phyloP scores from a whole-genome alignment of 345 rosid species.

The Gossypium rotundifolium region DNA sequence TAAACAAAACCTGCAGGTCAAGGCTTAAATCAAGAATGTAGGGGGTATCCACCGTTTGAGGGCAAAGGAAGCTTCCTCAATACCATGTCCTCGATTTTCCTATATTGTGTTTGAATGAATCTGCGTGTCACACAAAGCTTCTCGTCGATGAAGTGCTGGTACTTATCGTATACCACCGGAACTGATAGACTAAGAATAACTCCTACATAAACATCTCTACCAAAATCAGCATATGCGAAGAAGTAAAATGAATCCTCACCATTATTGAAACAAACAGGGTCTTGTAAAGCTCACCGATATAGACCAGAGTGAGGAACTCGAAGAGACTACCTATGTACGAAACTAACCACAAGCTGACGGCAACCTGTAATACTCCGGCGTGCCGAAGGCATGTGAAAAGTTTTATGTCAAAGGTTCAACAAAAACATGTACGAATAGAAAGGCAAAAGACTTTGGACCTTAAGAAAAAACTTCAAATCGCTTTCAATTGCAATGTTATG shows the following conservation, averaged over 20 bases:
- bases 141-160: conserved; percentile 58
- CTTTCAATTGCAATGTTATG: conserved; percentile 62
- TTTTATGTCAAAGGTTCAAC: neutral
- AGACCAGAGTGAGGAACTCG: conserved; percentile 67
- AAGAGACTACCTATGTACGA: conserved; percentile 65
- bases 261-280: neutral
- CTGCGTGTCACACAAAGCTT: conserved; percentile 40
- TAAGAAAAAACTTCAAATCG: conserved; percentile 51
- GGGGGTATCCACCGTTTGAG: conserved; percentile 9
- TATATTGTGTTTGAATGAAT: conserved; percentile 48
- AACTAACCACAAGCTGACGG: conserved; percentile 42
- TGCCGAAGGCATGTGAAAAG: neutral
- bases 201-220: conserved; percentile 31
- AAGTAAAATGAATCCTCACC: neutral
- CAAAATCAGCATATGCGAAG: neutral
- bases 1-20: neutral
- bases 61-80: conserved; percentile 47
- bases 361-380: conserved; percentile 36
- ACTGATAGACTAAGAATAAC: conserved; percentile 61
- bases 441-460: conserved; percentile 35
- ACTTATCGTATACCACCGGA: conserved; percentile 68
- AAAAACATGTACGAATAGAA: neutral
- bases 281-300: conserved; percentile 52
- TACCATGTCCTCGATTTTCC: conserved; percentile 44
- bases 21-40: neutral